Evolutionary conservation across 2,329 filamentous ascomycete species (phyloP).

Genomic region (Hirsutella thompsonii): DNA sequence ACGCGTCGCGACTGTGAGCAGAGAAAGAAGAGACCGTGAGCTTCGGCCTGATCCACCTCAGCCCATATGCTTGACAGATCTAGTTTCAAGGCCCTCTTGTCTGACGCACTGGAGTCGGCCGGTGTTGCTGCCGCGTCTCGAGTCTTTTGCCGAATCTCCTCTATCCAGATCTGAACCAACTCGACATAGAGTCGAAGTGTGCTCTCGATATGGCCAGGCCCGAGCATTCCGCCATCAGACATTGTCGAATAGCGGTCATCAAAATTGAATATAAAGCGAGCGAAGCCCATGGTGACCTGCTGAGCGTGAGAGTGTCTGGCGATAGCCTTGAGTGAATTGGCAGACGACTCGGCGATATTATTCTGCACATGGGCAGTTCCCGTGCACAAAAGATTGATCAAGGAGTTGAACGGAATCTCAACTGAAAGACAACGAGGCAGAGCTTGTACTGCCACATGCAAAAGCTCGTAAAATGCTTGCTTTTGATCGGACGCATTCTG

Average conservation of each 20-base stretch:
- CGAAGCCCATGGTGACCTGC: slow-evolving; percentile 91
- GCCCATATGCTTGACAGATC: slow-evolving; percentile 82
- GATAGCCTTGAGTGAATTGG: slow-evolving; percentile 88
- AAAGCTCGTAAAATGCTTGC: slow-evolving; percentile 87
- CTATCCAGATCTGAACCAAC: slow-evolving; percentile 90
- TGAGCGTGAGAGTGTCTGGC: slow-evolving; percentile 87
- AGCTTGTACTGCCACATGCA: slow-evolving; percentile 92
- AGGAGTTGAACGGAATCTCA: slow-evolving; percentile 81
- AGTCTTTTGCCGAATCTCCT: slow-evolving; percentile 82
- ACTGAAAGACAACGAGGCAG: slow-evolving; percentile 85
- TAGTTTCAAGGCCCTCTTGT: slow-evolving; percentile 62
- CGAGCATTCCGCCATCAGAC: slow-evolving; percentile 94
- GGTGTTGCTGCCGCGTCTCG: slow-evolving; percentile 56
- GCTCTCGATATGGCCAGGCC: slow-evolving; percentile 85
- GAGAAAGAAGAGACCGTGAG: slow-evolving; percentile 90
- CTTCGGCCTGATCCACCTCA: slow-evolving; percentile 93
- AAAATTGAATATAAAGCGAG: slow-evolving; percentile 96
- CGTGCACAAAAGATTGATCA: slow-evolving; percentile 91
- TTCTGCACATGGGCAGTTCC: slow-evolving; percentile 90
- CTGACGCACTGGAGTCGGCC: slow-evolving; percentile 47
- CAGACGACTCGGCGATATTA: slow-evolving; percentile 85
- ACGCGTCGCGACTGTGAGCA: slow-evolving; percentile 91
- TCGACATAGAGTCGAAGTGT: slow-evolving; percentile 89
- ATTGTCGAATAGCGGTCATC: slow-evolving; percentile 96
- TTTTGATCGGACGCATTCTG: slow-evolving; percentile 65